Conservation (phyloP, 208 protist species). For the Acanthamoeba royreba region DNA sequence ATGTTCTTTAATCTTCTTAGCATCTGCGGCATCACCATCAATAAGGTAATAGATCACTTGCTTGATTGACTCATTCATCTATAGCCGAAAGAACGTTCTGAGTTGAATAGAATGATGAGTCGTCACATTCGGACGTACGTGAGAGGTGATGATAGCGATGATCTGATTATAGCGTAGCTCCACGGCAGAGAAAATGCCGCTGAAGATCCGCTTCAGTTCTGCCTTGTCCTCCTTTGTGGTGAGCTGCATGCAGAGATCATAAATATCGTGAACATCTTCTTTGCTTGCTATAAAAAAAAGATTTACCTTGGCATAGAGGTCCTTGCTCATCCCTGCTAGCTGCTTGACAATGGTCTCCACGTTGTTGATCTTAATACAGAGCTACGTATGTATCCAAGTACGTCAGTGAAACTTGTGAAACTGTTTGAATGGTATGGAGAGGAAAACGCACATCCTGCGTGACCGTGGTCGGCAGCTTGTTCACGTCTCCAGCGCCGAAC, state of each 20-base stretch:
- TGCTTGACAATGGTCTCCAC: slow-evolving; percentile 25
- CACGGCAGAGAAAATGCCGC: not conserved
- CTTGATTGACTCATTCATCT: slow-evolving; percentile 37
- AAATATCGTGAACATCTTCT: not conserved
- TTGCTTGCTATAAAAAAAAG: not conserved
- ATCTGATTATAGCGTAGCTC: slow-evolving; percentile 14
- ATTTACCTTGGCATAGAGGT: not conserved
- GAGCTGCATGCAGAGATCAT: not conserved
- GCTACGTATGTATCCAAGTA: no score
- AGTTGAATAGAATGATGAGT: no score
- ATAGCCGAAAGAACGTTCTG: not conserved
- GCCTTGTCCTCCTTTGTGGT: not conserved
- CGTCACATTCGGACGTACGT: no score
- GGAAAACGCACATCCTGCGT: not conserved
- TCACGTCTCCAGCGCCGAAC: not conserved
- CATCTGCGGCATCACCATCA: not conserved
- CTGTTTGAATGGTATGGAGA: no score
- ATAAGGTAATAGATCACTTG: slow-evolving; percentile 17
- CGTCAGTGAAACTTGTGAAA: no score
- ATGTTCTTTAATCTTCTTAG: not conserved
- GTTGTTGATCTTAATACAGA: slow-evolving; percentile 35
- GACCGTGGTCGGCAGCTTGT: not conserved
- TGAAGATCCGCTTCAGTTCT: not conserved
- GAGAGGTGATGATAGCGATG: slow-evolving; percentile 38
- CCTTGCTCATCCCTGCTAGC: not conserved